Evolutionary conservation across 768 basidiomycete species (phyloP).

Genomic region (Sistotremastrum niveocremeum): DNA sequence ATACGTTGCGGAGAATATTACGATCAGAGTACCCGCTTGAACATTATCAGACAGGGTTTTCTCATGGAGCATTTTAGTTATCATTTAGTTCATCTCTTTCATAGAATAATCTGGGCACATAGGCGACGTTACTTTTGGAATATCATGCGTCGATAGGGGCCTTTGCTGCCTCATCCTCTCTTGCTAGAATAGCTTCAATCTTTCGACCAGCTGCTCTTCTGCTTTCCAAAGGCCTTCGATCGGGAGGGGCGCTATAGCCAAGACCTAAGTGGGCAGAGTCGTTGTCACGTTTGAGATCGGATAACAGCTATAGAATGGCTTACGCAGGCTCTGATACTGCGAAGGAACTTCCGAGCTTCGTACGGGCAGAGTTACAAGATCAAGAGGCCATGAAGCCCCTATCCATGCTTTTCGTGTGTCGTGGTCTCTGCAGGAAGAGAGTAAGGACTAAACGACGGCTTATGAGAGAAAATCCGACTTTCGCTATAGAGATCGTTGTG

Average conservation of each 20-base stretch:
- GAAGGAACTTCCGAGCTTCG: slow-evolving; percentile 39
- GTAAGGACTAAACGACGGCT: neutral
- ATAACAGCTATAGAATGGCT: slow-evolving; percentile 11
- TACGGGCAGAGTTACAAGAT: slow-evolving; percentile 43
- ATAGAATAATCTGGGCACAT: neutral
- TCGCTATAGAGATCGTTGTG: slow-evolving; percentile 22
- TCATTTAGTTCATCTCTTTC: neutral
- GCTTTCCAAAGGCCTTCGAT: slow-evolving; percentile 37
- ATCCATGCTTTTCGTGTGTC: slow-evolving; percentile 61
- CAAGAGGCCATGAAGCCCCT: slow-evolving; percentile 54
- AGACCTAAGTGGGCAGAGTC: neutral
- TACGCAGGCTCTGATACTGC: slow-evolving; percentile 56
- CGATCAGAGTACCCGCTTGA: slow-evolving; percentile 49
- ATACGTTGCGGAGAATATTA: slow-evolving; percentile 93
- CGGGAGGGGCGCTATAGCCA: slow-evolving; percentile 9
- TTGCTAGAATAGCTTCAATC: slow-evolving; percentile 41
- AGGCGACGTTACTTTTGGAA: neutral
- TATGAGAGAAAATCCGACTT: slow-evolving; percentile 24
- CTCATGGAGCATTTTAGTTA: neutral
- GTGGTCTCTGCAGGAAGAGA: slow-evolving; percentile 39
- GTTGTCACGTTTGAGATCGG: neutral
- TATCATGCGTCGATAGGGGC: slow-evolving; percentile 29
- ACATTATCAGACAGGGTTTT: slow-evolving; percentile 4
- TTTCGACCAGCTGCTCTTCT: slow-evolving; percentile 46
- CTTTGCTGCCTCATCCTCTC: slow-evolving; percentile 56